Percentiles rank a stretch among this genome's conserved stretches.
Conservation (phyloP, 192 early-diverging fungal genomes). For the Coemansia sp. region DNA sequence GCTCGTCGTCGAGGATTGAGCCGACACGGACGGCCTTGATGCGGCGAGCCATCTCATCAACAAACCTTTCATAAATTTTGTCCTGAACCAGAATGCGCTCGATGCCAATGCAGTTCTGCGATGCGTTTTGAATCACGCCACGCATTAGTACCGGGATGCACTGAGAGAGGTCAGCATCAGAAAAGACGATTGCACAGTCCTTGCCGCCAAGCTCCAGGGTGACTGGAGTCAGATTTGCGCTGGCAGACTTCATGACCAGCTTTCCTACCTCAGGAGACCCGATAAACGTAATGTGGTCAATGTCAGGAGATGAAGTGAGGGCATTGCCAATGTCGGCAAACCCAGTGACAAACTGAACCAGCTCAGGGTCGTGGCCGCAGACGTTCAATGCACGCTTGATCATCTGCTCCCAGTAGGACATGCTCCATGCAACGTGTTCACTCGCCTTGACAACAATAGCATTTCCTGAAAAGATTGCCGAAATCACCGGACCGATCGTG, state of each 20-base stretch:
- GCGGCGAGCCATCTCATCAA: conserved; percentile 58
- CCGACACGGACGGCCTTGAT: conserved; percentile 68
- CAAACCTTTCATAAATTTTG: conserved; percentile 63
- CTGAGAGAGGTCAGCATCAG: conserved; percentile 66
- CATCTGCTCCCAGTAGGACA: conserved; percentile 63
- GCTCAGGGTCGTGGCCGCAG: conserved; percentile 72
- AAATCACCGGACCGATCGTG: conserved; percentile 73
- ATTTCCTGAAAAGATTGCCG: conserved; percentile 81
- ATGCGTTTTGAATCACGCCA: conserved; percentile 82
- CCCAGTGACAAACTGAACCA: conserved; percentile 77
- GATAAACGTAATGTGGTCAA: conserved; percentile 83
- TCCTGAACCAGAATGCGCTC: conserved; percentile 80
- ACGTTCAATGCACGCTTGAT: conserved; percentile 63
- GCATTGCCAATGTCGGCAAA: conserved; percentile 80
- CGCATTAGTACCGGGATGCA: conserved; percentile 74
- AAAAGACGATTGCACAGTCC: conserved; percentile 79
- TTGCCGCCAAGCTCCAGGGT: conserved; percentile 91
- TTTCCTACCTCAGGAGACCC: conserved; percentile 82
- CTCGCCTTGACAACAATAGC: conserved; percentile 81
- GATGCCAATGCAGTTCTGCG: conserved; percentile 88
- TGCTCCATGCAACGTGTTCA: conserved; percentile 84
- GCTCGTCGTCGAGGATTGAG: conserved; percentile 62
- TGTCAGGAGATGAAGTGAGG: conserved; percentile 56
- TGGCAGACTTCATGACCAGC: conserved; percentile 70
- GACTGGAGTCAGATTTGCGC: conserved; percentile 71